These are phyloP conservation scores for Citrullus amarus DNA, from an alignment of 306 rosid species.

Conservation along the genomic window DNA sequence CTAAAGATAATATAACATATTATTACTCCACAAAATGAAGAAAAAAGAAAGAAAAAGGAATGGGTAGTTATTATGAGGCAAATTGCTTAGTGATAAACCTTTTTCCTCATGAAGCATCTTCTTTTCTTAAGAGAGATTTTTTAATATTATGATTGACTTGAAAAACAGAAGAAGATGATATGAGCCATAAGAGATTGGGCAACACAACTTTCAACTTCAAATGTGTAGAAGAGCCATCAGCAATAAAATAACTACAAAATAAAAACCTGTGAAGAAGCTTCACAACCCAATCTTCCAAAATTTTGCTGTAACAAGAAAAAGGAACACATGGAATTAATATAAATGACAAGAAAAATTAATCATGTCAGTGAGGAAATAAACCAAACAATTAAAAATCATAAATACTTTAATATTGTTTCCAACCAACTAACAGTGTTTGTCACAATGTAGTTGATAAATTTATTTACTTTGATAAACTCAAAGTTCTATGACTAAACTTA, in stretches of 20 bases:
- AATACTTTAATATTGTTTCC: background rate
- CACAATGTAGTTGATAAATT: no score
- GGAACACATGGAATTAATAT: background rate
- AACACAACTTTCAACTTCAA: background rate
- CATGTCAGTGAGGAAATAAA: background rate
- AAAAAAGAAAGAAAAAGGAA: background rate
- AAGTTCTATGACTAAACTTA: no score
- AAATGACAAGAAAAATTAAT: background rate
- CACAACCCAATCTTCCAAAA: background rate
- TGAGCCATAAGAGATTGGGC: background rate
- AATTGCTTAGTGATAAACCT: no score
- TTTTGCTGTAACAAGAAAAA: background rate
- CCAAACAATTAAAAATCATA: background rate
- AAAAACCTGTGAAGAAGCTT: background rate
- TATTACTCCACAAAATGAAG: background rate
- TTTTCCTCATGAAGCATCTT: background rate
- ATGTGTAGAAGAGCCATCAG: background rate
- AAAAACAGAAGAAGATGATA: background rate
- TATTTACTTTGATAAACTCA: no score
- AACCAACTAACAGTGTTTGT: no score
- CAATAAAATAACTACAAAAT: background rate
- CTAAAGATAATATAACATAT: background rate
- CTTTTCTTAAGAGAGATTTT: background rate
- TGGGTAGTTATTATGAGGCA: background rate
- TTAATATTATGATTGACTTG: background rate